phyloP scores from a whole-genome alignment of 495 filamentous ascomycete species.

The Daldinia loculata region DNA sequence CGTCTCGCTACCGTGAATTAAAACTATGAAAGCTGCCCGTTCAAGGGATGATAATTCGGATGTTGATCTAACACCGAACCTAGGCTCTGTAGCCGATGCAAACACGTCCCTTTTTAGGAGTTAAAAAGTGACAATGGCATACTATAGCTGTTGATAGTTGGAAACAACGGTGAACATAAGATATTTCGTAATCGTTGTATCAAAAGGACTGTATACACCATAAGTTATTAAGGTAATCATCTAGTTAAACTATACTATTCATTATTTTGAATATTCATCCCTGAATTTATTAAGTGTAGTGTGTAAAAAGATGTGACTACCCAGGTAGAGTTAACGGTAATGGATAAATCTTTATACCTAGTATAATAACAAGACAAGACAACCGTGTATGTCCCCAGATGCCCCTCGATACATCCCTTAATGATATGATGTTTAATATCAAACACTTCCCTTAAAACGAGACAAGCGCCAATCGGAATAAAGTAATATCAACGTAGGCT shows the following conservation, averaged over 20 bases:
- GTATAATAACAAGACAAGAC: not conserved
- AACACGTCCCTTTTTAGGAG: not conserved
- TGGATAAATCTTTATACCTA: not conserved
- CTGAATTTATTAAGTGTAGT: not conserved
- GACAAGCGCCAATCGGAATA: not conserved
- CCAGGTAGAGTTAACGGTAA: not conserved
- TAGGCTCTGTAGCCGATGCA: not conserved
- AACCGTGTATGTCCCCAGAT: not conserved
- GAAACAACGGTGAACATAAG: no score
- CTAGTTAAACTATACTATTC: not conserved
- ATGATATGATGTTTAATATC: not conserved
- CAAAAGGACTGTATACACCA: no score
- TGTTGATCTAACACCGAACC: slow-evolving; percentile 25
- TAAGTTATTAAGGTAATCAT: not conserved
- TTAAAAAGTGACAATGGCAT: not conserved
- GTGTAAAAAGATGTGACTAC: not conserved
- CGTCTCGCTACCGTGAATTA: slow-evolving; percentile 7
- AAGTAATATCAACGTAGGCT: not conserved
- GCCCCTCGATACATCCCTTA: not conserved
- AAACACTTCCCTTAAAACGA: not conserved
- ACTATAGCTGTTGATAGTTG: not conserved
- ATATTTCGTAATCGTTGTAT: no score
- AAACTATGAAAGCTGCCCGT: slow-evolving; percentile 9
- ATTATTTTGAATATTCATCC: not conserved
- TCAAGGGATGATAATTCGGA: slow-evolving; percentile 20